A percentile compares a stretch with the other conserved stretches of the same genome.
Evolutionary conservation across 257 asterid genomes (phyloP).

Genomic region (Gentiana straminea): DNA sequence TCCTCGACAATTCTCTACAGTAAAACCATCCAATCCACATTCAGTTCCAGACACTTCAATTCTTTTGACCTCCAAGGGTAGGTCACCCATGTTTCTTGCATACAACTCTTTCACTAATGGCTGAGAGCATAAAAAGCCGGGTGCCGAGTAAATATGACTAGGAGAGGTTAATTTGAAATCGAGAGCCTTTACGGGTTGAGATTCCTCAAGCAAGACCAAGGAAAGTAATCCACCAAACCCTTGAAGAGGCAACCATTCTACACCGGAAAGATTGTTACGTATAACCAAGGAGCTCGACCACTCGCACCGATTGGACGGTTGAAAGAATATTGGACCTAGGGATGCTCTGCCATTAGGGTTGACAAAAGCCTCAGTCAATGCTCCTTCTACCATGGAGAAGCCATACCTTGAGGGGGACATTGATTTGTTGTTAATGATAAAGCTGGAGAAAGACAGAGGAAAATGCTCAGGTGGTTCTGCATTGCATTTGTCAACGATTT

Average conservation of each 20-base stretch:
- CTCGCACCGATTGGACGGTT: constrained; percentile 70
- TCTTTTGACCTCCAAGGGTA: constrained; percentile 53
- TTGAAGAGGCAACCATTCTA: constrained; percentile 69
- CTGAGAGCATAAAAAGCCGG: constrained; percentile 36
- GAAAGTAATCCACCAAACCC: constrained; percentile 77
- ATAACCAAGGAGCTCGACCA: constrained; percentile 79
- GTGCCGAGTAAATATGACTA: constrained; percentile 30
- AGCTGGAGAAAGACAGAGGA: constrained; percentile 39
- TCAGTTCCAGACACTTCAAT: constrained; percentile 68
- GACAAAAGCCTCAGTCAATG: constrained; percentile 67
- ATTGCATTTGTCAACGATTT: constrained; percentile 56
- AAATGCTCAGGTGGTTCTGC: constrained; percentile 34
- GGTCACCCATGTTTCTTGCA: constrained; percentile 75
- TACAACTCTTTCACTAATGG: constrained; percentile 51
- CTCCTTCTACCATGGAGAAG: constrained; percentile 69
- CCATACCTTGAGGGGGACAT: constrained; percentile 57
- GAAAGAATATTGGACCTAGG: constrained; percentile 81
- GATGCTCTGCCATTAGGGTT: constrained; percentile 52
- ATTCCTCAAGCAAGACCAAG: constrained; percentile 52
- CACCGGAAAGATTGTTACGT: constrained; percentile 87
- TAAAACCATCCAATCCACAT: constrained; percentile 69
- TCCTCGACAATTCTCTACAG: constrained; percentile 43
- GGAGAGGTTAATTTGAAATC: constrained; percentile 49
- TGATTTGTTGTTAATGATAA: constrained; percentile 31
- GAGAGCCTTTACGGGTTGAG: constrained; percentile 42